Percentiles rank a stretch among this genome's conserved stretches.
These are phyloP conservation scores for Pestalotiopsis sp. DNA, from an alignment of 2,329 filamentous ascomycete genomes.

Conservation along the genomic window DNA sequence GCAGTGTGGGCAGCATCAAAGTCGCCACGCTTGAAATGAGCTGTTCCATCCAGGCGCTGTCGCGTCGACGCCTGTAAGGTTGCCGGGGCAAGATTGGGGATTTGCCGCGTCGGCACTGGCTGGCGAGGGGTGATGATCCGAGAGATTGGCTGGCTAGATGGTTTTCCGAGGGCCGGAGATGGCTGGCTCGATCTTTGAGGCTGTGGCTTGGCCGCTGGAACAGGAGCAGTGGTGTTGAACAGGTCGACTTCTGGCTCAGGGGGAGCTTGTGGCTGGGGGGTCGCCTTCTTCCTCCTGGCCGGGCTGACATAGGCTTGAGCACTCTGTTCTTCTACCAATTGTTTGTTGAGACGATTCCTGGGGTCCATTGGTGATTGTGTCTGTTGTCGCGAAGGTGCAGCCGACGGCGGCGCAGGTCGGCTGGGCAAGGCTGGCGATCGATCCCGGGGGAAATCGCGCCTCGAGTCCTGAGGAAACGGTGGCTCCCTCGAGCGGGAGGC, in stretches of 20 bases:
- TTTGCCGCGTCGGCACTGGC: constrained; percentile 46
- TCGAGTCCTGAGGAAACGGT: constrained; percentile 18
- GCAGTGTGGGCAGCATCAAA: constrained; percentile 83
- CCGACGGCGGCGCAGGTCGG: constrained; percentile 43
- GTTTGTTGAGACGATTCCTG: constrained; percentile 68
- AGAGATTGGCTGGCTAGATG: constrained; percentile 28
- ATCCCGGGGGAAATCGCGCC: constrained; percentile 40
- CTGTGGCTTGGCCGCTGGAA: constrained; percentile 22
- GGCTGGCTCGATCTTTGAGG: constrained; percentile 31
- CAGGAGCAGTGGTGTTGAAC: constrained; percentile 48
- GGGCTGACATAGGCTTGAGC: constrained; percentile 87
- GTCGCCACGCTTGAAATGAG: constrained; percentile 92
- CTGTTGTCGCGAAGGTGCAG: constrained; percentile 65
- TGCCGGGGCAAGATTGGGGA: constrained; percentile 70
- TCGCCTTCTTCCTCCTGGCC: constrained; percentile 74
- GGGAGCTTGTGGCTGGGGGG: constrained; percentile 49
- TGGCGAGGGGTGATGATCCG: constrained; percentile 22
- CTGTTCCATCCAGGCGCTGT: constrained; percentile 78
- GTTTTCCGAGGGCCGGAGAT: constrained; percentile 37
- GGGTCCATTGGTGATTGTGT: constrained; percentile 49
- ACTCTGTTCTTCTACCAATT: constrained; percentile 77
- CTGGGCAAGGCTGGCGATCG: constrained; percentile 52
- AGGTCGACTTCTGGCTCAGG: constrained; percentile 62
- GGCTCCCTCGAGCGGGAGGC: constrained; percentile 30
- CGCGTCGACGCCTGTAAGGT: constrained; percentile 76